Conservation (phyloP, 208 protist genomes). For the Tritrichomonas musculus region DNA sequence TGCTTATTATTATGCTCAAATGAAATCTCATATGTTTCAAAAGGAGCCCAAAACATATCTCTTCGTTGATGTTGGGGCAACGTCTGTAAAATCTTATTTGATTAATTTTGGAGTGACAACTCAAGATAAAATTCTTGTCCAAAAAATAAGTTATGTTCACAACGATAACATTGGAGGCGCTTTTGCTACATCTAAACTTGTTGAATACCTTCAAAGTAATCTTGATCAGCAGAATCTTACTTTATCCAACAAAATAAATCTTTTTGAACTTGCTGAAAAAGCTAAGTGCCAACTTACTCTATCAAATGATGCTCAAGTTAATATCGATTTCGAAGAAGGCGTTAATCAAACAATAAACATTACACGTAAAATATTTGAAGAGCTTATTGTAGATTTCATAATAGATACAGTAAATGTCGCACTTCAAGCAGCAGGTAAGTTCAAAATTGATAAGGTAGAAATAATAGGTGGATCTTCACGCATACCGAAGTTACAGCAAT, state of each 20-base stretch:
- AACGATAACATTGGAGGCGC: neutral
- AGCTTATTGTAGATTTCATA: neutral
- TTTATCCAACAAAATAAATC: neutral
- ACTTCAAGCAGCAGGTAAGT: neutral
- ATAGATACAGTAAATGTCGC: neutral
- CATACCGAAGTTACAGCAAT: neutral
- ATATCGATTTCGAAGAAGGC: neutral
- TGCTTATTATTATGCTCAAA: neutral
- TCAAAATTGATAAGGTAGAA: neutral
- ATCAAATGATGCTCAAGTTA: neutral
- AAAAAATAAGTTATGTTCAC: neutral
- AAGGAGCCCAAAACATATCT: neutral
- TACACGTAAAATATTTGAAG: neutral
- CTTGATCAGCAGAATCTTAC: neutral
- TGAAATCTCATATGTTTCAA: neutral
- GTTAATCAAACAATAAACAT: neutral
- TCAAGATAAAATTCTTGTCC: neutral
- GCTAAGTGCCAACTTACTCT: neutral
- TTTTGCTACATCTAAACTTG: neutral
- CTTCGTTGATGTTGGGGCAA: neutral
- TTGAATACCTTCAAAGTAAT: neutral
- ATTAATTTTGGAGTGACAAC: neutral
- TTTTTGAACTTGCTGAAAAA: neutral
- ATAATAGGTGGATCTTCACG: neutral
- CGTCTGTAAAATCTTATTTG: neutral